Conservation (phyloP, 192 early-diverging fungal species). For the Backusella tuberculispora region DNA sequence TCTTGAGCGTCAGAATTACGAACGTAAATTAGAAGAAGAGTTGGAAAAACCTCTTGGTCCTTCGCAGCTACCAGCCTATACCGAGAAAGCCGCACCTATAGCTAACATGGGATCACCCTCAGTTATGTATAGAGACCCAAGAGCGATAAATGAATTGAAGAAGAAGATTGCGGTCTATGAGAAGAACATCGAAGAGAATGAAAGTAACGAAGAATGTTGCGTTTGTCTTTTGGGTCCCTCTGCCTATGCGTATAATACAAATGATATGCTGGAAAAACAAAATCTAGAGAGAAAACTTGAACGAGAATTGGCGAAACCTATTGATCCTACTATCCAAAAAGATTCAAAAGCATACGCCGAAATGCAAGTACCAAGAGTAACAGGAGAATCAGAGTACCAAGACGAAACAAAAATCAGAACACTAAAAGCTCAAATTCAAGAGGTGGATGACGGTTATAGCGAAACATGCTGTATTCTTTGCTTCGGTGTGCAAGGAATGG, state of each 20-base stretch:
- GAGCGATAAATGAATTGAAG: neutral
- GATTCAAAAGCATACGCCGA: neutral
- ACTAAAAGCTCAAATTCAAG: neutral
- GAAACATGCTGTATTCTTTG: neutral
- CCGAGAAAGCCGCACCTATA: neutral
- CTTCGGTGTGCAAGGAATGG: neutral
- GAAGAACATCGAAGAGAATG: neutral
- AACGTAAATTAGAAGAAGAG: neutral
- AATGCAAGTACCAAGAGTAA: neutral
- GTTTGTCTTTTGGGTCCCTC: neutral
- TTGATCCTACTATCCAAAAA: neutral
- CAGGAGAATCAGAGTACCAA: neutral
- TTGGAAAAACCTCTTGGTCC: neutral
- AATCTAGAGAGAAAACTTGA: neutral
- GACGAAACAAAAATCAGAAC: neutral
- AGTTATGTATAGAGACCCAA: neutral
- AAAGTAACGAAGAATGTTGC: neutral
- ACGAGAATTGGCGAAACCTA: neutral
- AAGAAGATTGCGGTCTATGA: neutral
- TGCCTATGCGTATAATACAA: neutral
- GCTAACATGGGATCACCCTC: neutral
- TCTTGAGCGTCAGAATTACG: neutral
- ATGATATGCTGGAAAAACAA: neutral
- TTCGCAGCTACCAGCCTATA: neutral
- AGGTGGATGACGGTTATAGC: neutral